Conservation (phyloP, 2,329 filamentous ascomycete genomes). For the Dothideomycetidae sp. region DNA sequence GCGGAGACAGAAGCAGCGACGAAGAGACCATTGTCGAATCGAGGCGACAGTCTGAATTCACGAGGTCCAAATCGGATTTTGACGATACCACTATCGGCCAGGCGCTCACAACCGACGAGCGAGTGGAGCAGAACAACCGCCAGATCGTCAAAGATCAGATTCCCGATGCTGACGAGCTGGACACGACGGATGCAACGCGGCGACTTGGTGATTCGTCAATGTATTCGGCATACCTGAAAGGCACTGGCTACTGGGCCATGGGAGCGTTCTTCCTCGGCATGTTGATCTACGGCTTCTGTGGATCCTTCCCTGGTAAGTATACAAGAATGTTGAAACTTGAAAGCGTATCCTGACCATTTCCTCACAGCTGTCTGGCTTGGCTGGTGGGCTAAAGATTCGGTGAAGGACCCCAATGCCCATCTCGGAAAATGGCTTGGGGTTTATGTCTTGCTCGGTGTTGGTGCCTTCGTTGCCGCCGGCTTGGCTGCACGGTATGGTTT, state of each 20-base stretch:
- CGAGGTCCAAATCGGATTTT: too few relatives aligned
- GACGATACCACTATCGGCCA: too few relatives aligned
- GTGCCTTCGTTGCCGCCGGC: conserved; percentile 9
- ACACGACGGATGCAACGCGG: not conserved
- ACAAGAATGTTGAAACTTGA: too few relatives aligned
- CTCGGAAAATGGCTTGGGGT: conserved; percentile 17
- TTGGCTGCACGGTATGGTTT: not conserved
- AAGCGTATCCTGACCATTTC: too few relatives aligned
- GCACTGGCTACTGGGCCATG: conserved; percentile 15
- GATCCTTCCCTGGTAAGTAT: conserved; percentile 25
- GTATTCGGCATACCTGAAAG: conserved; percentile 13
- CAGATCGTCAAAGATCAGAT: not conserved
- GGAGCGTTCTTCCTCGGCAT: conserved; percentile 15
- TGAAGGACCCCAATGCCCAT: conserved; percentile 15
- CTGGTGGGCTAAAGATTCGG: conserved; percentile 33
- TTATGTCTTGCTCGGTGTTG: conserved; percentile 16
- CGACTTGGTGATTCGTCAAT: conserved; percentile 24
- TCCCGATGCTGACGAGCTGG: not conserved
- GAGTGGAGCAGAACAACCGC: not conserved
- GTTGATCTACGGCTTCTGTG: conserved; percentile 24
- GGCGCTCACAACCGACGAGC: not conserved
- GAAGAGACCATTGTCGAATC: too few relatives aligned
- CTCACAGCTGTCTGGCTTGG: conserved; percentile 29
- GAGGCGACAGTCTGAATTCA: too few relatives aligned
- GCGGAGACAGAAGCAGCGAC: not conserved